These are phyloP conservation scores for Candida xiaguanensis DNA, from an alignment of 805 yeast species.

Conservation along the genomic window DNA sequence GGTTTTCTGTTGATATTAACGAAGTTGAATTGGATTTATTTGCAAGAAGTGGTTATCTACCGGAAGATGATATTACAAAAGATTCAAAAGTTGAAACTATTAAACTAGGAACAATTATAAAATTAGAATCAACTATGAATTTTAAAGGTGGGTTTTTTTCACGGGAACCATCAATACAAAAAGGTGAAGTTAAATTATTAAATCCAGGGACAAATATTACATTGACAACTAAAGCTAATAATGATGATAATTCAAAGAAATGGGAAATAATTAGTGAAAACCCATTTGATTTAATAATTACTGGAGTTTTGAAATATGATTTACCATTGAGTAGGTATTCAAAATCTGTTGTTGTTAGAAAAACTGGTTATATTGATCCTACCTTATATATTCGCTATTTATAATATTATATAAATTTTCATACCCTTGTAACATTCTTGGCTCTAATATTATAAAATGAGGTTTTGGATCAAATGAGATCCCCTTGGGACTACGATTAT, in stretches of 20 bases:
- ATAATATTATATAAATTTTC: conserved; percentile 6
- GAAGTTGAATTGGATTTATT: conserved; percentile 79
- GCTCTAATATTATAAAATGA: conserved; percentile 26
- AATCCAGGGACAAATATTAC: conserved; percentile 62
- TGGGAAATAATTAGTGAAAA: conserved; percentile 75
- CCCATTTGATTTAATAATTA: conserved; percentile 80
- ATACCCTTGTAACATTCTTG: conserved; percentile 13
- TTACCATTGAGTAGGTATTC: conserved; percentile 56
- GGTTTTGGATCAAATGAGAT: conserved; percentile 60
- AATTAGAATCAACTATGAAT: conserved; percentile 66
- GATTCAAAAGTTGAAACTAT: conserved; percentile 52
- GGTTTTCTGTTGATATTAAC: conserved; percentile 60
- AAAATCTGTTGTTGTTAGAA: conserved; percentile 60
- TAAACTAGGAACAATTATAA: conserved; percentile 63
- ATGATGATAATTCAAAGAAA: conserved; percentile 41
- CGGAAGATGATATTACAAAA: conserved; percentile 12
- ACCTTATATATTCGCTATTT: conserved; percentile 8
- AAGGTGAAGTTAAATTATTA: conserved; percentile 66
- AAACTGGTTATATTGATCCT: conserved; percentile 57
- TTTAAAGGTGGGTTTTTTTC: conserved; percentile 79
- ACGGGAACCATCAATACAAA: conserved; percentile 53
- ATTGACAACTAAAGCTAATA: neutral
- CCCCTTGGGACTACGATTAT: conserved; percentile 51
- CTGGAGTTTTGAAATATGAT: conserved; percentile 78
- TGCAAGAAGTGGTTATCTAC: conserved; percentile 61